Evolutionary conservation across 2,329 filamentous ascomycete genomes (phyloP), one percentile per base, ranked within the genome.

Genomic region (Immersiporthe knoxdaviesiana): DNA sequence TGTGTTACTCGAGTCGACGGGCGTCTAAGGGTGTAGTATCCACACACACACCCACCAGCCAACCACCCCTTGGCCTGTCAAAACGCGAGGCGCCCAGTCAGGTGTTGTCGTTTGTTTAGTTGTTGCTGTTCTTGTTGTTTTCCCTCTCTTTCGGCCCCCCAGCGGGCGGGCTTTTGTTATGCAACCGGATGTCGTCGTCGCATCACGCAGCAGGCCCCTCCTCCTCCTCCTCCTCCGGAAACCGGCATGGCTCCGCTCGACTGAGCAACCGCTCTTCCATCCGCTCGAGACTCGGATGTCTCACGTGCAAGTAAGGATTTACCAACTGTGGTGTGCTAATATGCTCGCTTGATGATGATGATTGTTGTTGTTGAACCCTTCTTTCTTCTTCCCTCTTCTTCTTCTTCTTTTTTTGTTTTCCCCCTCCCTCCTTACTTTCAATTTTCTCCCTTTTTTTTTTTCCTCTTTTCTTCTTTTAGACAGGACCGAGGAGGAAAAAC

Each of bases 291-390:
- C 79, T 81, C 21, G 82, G 82, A 68, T 84, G 83, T 76, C 77
- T 84, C 75, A 84, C 82, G 37, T 85, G 83, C 76, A 81, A 81
- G 80, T 82, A 76, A 56, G 78, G 77, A 60, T 30, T 30, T 30
- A 47, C 44, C 44, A 47, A n/a, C n/a, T n/a, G n/a, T n/a, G n/a
- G n/a, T n/a, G n/a, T n/a, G n/a, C n/a, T n/a, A n/a, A n/a, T n/a
- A n/a, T n/a, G n/a, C n/a, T n/a, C n/a, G n/a, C n/a, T 8, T 35
- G 44, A 21, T 47, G 35, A 35, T 35, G 35, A 35, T 39, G 37
- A 7, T 39, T 39, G 44, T n/a, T 47, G 44, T 21, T 47, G 44
- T n/a, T 18, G 44, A 47, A 21, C 7, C 16, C 18, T 47, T 16
- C 2, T n/a, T 10, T 18, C 18, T 21, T 7, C 10, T 2, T 7